Evolutionary conservation across 371 early-diverging fungal genomes (phyloP), one percentile per base, ranked within the genome.

Genomic region (Mortierella polycephala): DNA sequence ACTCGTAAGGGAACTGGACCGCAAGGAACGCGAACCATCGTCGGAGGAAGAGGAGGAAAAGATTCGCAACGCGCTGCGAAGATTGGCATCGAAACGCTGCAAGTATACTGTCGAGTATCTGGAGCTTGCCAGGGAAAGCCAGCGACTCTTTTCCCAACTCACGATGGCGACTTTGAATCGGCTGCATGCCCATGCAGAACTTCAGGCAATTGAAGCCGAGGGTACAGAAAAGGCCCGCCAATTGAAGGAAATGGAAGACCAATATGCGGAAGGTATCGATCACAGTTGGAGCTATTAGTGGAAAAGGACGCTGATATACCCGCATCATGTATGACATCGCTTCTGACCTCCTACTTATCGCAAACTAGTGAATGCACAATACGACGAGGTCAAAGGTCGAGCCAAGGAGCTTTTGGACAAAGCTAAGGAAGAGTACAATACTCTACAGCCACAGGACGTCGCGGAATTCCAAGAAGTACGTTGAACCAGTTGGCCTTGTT

Each of bases 381-480:
- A 81, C 44, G 70, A 81, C 40, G 73, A 70, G 12, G 75, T 83
- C 14, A 77, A 85, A 46, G 83, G 46, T 0, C 74, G 85, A 12
- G 84, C 86, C 18, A 77, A 67, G 44, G 70, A 60, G 39, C 71
- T 82, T 8, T 69, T 85, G 44, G 74, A 83, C 11, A 77, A 83
- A 18, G 88, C 87, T 7, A 81, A 87, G 61, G 64, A 58, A 12
- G 84, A 85, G 37, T 83, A 84, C 47, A 65, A 71, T 8, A 77
- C 71, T 1, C 45, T 89, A n/a, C 53, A 77, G 16, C 84, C 81
- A 6, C 86, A 85, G 30, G 67, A 88, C 11, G 74, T 69, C 12
- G 85, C 82, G 7, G 90, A 90, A 47, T 85, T 88, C 9, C 83
- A 86, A 61, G 82, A 62, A 51, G 84, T 87, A 70, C 47, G 50